Base-by-base conservation (phyloP, 345 rosid genomes). In the Ceriops zippeliana region DNA sequence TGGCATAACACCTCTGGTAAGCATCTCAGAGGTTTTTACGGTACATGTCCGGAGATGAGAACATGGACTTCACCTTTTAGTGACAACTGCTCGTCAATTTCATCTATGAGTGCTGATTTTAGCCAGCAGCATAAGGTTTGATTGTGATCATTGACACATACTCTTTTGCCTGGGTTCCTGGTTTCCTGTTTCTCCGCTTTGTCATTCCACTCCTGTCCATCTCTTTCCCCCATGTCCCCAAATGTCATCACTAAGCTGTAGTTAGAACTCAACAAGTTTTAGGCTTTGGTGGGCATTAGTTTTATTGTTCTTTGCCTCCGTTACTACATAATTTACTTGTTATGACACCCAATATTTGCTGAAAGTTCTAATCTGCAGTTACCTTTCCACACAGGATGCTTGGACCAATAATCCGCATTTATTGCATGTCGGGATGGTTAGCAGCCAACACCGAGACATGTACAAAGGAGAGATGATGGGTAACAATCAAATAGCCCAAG, bases 31-130 rank as follows among this genome's bases (percentile, higher is more conserved):
- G 89, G 67, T 64, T 59, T 79, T 57, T 57, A 28, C 65, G 35
- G 68, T 74, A 86, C 97, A 38, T 81, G 81, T 80, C 89, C 83
- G 62, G 90, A 76, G 71, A 77, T 81, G 62, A 70, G 61, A 28
- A 74, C 73, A 59, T 75, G 32, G 74, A 38, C 79, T 76, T 80
- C 86, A 58, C 81, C 84, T 63, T 68, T 63, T 64, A 38, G 17
- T 28, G 78, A 75, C 67, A 69, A 78, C 47, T 63, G 47, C 76
- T 61, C 74, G 28, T 73, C 76, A 68, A 61, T 83, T 70, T 62
- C 87, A 62, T 75, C 80, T 56, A 49, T 68, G 32, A 68, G 63
- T 63, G 65, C 85, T 37, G 84, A 66, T 49, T 79, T 73, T 72
- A 74, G 73, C 59, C 80, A 69, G 66, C 84, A 74, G 62, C 80